These are phyloP conservation scores for Chlamydomonas urium DNA, from an alignment of 139 green algal species.

Conservation along the genomic window DNA sequence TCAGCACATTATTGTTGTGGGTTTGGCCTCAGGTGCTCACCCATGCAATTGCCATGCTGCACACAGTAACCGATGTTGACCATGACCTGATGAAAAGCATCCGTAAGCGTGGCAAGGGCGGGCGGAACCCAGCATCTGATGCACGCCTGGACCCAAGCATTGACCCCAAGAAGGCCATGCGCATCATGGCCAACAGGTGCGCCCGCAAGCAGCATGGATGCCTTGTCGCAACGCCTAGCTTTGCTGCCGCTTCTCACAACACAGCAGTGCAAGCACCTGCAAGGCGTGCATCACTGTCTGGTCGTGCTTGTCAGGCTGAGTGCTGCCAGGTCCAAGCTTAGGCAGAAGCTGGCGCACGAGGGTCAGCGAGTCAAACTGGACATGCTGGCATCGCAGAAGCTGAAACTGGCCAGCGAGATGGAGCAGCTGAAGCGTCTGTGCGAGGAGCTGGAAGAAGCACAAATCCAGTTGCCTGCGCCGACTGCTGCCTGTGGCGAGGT, in stretches of 20 bases:
- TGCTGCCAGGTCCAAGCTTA: neutral
- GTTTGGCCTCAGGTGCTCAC: no score
- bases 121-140: conserved; percentile 66
- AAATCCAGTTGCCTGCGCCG: neutral
- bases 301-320: no score
- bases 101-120: conserved; percentile 79
- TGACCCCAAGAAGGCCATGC: conserved; percentile 62
- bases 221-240: no score
- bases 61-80: no score
- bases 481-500: neutral
- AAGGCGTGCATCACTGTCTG: no score
- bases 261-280: no score
- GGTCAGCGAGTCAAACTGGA: neutral
- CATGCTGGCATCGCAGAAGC: neutral
- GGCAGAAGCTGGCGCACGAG: neutral
- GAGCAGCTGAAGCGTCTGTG: neutral
- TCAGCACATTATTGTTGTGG: no score
- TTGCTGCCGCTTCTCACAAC: no score
- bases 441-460: neutral
- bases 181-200: conserved; percentile 76
- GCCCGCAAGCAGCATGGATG: no score
- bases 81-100: no score
- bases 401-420: neutral
- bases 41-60: no score
- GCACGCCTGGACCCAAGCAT: conserved; percentile 76